A percentile compares a stretch with the other conserved stretches of the same genome.
phyloP scores from a whole-genome alignment of 2,329 filamentous ascomycete genomes.

The Hortaea werneckii region DNA sequence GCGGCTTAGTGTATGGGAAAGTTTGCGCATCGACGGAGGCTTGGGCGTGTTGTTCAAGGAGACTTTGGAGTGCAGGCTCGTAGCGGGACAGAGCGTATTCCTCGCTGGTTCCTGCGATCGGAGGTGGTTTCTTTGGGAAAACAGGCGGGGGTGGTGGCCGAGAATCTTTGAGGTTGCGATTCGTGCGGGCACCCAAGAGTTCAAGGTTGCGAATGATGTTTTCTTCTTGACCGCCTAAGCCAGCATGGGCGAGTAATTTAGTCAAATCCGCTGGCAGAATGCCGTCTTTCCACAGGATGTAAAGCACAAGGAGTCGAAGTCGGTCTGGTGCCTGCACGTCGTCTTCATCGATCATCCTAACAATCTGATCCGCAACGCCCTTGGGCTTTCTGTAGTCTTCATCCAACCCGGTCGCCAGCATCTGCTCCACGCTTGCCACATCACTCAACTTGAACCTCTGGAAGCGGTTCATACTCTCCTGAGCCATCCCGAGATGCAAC shows the following conservation, averaged over 20 bases:
- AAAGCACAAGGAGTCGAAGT: constrained; percentile 74
- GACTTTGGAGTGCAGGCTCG: constrained; percentile 67
- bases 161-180: constrained; percentile 66
- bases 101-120: constrained; percentile 42
- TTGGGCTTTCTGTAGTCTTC: constrained; percentile 89
- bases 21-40: constrained; percentile 33
- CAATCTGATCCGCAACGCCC: constrained; percentile 74
- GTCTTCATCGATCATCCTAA: constrained; percentile 80
- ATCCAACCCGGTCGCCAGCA: constrained; percentile 80
- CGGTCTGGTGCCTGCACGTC: constrained; percentile 62
- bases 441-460: constrained; percentile 76
- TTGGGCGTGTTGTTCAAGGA: constrained; percentile 59
- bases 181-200: constrained; percentile 65
- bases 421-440: constrained; percentile 76
- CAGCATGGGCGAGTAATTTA: constrained; percentile 73
- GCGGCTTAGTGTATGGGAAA: constrained; percentile 41
- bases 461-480: constrained; percentile 93
- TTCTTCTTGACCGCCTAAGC: constrained; percentile 63
- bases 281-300: constrained; percentile 76
- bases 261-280: constrained; percentile 74
- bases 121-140: constrained; percentile 57
- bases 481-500: constrained; percentile 88
- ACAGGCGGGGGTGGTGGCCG: constrained; percentile 55
- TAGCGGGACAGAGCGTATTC: constrained; percentile 83
- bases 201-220: constrained; percentile 69